Base-by-base conservation (phyloP, 768 basidiomycete species). In the Gelatoporia subvermispora region DNA sequence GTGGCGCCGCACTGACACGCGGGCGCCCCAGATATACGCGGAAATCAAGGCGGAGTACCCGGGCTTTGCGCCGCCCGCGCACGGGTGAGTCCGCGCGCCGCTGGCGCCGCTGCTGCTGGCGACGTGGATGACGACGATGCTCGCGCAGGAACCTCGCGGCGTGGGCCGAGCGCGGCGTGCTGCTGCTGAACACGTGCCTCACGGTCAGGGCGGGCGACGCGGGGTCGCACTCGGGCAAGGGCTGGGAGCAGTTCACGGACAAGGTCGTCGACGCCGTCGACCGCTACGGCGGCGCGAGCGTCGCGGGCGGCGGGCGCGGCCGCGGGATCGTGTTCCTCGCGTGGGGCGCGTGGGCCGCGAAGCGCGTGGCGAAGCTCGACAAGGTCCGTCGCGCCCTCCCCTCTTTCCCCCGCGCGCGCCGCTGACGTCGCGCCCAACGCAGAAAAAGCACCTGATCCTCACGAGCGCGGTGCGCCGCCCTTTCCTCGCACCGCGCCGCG, bases 221-320 rank as follows among this genome's bases (percentile, higher is more conserved):
- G 16, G 88, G 79, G 34, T 93, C 92, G 44, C 94, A 96, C 66
- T 78, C 83, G 35, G 79, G 81, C 58, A 83, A 76, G 65, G 94
- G 94, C 48, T 96, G 94, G 94, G 92, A 96, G 65, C 67, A 76
- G 43, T 96, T 95, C 63, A 96, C 93, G 3, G 88, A 79, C 56
- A 77, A 85, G 53, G 84, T 95, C 50, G 71, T 95, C 49, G 79
- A 85, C 53, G 76, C 83, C 50, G 84, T 93, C 53, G 78, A 88
- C 65, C 79, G 73, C 62, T 88, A 85, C 66, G 84, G 84, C 49
- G 80, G 89, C 55, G 78, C 85, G 45, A 85, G 84, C 63, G 72
- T 89, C 42, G 68, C 74, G 22, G 60, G 49, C n/a, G 62, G 62
- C 50, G 85, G 84, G 22, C 61, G 77, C 46, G 82, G 86, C 51